These are phyloP conservation scores for Rhytidiadelphus loreus DNA, from an alignment of 225 moss, liverwort and hornwort genomes.

Conservation along the genomic window DNA sequence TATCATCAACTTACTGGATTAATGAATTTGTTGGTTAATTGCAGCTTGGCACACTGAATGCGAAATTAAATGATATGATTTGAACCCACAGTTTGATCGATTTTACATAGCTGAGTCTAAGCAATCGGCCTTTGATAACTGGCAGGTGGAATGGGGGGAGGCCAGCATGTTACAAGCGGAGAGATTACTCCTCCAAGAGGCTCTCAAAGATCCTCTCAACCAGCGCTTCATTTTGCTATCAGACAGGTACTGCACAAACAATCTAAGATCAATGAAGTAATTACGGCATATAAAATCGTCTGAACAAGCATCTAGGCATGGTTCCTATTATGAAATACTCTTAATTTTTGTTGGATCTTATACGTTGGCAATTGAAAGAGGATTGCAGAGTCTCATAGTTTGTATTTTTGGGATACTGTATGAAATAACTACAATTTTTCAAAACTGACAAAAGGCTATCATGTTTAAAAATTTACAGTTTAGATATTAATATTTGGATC, in stretches of 20 bases:
- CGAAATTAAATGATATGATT: not conserved
- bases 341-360: not conserved
- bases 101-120: not conserved
- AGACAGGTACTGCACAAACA: conserved; percentile 48
- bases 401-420: not conserved
- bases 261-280: not conserved
- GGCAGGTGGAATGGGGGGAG: conserved; percentile 93
- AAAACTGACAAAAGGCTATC: rapidly evolving
- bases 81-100: not conserved
- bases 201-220: conserved; percentile 68
- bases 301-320: not conserved
- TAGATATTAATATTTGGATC: not conserved
- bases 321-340: not conserved
- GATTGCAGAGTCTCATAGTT: not conserved
- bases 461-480: not conserved
- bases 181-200: conserved; percentile 50
- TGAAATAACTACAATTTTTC: not conserved
- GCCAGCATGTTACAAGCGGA: conserved; percentile 94
- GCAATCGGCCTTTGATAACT: not conserved
- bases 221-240: conserved; percentile 78
- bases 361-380: not conserved
- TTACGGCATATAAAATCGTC: not conserved
- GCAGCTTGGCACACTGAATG: not conserved
- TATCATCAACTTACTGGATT: not conserved
- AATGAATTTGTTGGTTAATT: not conserved